Evolutionary conservation across 257 asterid species (phyloP), one percentile per base, ranked within the genome.

Genomic region (Handroanthus guayacan): DNA sequence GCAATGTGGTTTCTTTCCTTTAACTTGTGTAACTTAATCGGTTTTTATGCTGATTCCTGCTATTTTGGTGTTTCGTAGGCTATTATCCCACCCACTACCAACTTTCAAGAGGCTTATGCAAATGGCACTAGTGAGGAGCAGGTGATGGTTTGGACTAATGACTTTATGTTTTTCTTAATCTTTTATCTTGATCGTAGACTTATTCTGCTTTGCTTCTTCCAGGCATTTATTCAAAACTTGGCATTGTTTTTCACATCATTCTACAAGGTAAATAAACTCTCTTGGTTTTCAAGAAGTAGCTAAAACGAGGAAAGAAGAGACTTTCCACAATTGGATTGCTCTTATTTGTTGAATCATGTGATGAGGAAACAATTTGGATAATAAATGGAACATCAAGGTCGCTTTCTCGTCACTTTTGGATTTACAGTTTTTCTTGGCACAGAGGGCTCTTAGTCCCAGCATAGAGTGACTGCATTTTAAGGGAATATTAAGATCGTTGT

Each of bases 191-290:
- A 58, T 18, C 68, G 16, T 5, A 39, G 78, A 79, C 13, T 77
- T 64, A 72, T 48, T 71, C 66, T 39, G 54, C 56, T 70, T 0
- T 67, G 45, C 44, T 43, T 52, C 77, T 70, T 82, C 44, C 95
- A 95, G 99, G 97, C 95, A 41, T 95, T 95, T 73, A 91, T 95
- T 75, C 99, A 95, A 83, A 95, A 95, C 77, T 77, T 95, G 88
- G 99, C 98, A 0, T 71, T 95, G 89, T 95, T 93, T 81, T 89
- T 95, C 83, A 93, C 99, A 67, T 91, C 99, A 56, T 95, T 93
- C 80, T 95, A 74, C 86, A 95, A 95, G 97, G 99, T 87, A 82
- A 85, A 4, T 65, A 11, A 18, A 20, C 14, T 51, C 62, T 25
- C 31, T 43, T 58, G 37, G 14, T 38, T 52, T 78, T 54, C 63